Evolutionary conservation across 176 grass and related monocot species (phyloP).

Genomic region (Aechmea fasciata): DNA sequence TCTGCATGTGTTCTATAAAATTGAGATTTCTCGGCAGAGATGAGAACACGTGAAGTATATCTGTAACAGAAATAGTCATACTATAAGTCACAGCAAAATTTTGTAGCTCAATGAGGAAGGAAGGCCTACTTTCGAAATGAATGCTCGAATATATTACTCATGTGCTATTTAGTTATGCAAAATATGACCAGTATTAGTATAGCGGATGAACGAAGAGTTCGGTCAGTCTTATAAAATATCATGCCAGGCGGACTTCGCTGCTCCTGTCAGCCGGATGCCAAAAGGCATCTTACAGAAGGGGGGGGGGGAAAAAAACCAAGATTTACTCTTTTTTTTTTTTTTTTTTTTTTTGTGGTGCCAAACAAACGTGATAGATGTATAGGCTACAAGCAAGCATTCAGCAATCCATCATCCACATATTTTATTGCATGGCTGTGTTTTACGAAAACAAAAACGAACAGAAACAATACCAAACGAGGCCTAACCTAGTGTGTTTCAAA

Average conservation of each 20-base stretch:
- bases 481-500: not conserved
- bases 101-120: not conserved
- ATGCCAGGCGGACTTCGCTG: not conserved
- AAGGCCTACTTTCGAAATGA: too few species aligned
- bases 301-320: not conserved
- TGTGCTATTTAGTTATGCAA: not conserved
- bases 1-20: conserved; percentile 90
- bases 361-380: too few species aligned
- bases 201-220: not conserved
- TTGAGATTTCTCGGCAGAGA: conserved; percentile 91
- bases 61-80: conserved; percentile 39
- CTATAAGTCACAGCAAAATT: conserved; percentile 4
- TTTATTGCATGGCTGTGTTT: not conserved
- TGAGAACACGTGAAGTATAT: conserved; percentile 97
- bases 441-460: not conserved
- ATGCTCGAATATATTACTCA: too few species aligned
- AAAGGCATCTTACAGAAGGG: conserved; percentile 42
- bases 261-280: too few species aligned
- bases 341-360: too few species aligned
- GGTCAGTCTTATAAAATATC: not conserved
- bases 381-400: too few species aligned
- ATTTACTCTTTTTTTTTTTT: not conserved
- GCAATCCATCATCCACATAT: too few species aligned
- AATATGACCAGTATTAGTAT: not conserved
- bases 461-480: not conserved